Evolutionary conservation across 345 rosid genomes (phyloP), one percentile per base, ranked within the genome.

Genomic region (Populus deltoides): DNA sequence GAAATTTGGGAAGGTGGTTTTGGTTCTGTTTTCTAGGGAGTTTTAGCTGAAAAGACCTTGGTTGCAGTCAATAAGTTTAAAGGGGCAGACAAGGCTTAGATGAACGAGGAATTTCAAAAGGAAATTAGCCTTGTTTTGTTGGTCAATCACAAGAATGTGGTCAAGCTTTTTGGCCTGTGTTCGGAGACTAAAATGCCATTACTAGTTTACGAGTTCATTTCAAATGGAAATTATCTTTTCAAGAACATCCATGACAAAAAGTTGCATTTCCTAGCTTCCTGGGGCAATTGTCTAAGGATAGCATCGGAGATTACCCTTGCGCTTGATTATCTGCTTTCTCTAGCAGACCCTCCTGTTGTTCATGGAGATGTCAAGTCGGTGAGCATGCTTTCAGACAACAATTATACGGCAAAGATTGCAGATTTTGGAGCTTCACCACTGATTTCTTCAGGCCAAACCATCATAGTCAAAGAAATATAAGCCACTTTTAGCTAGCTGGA

Each of bases 1-100:
- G 0, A 59, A 79, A 7, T 75, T 83, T 12, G 86, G 86, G 74
- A 71, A 68, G 86, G 86, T 0, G 86, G 86, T 15, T 84, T 73
- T 69, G 82, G 79, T 15, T 81, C 61, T 39, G 82, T 84, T 18
- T 81, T 81, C 69, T 76, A 66, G 66, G 83, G 80, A 1, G 36
- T 71, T 38, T 27, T 81, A 20, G 17, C 73, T 0, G 80, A 77
- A 24, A 55, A 41, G 6, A 66, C 62, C 25, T 1, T 15, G 17
- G 61, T 75, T 17, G 78, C 78, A 8, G 70, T 75, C 6, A 74
- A 74, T 68, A 74, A 74, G 33, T 78, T 76, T 36, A 69, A 76
- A 18, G 73, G 41, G 31, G 18, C 29, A 67, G 68, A 76, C 11
- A 75, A 76, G 61, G 39, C 62, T 8, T n/a, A 53, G 59, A 53